Percentiles rank a stretch among this genome's conserved stretches.
phyloP scores from a whole-genome alignment of 2,329 filamentous ascomycete genomes.

The Colletotrichum higginsianum region DNA sequence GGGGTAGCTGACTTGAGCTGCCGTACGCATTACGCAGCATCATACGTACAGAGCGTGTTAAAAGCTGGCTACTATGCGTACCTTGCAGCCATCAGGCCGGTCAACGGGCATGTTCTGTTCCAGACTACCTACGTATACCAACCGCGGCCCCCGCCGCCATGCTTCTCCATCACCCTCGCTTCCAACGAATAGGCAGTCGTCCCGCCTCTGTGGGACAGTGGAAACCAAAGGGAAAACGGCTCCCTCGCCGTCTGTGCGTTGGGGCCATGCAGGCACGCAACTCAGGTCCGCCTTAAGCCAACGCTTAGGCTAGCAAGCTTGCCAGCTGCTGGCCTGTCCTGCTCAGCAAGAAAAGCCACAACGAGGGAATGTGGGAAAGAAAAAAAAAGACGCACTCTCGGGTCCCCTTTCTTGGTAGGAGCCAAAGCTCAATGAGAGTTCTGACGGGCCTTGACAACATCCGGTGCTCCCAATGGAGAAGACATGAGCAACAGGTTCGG shows the following conservation, averaged over 20 bases:
- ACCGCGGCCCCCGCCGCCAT: conserved; percentile 18
- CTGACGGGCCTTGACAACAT: conserved; percentile 23
- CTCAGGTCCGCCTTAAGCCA: conserved; percentile 25
- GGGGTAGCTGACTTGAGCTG: not conserved
- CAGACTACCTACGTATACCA: conserved; percentile 13
- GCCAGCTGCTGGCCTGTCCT: not conserved
- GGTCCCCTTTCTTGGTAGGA: conserved; percentile 14
- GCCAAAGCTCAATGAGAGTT: conserved; percentile 19
- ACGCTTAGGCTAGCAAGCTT: conserved; percentile 11
- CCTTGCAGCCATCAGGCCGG: conserved; percentile 10
- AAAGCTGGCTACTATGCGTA: not conserved
- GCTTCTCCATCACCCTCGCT: conserved; percentile 9
- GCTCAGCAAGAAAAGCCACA: conserved; percentile 1
- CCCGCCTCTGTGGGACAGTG: conserved; percentile 40
- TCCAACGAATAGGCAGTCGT: conserved; percentile 39
- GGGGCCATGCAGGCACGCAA: conserved; percentile 40
- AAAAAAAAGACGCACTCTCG: conserved; percentile 30
- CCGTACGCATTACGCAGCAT: not conserved
- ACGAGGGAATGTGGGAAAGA: not conserved
- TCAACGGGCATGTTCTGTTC: conserved; percentile 6
- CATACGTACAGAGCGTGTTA: conserved; percentile 2
- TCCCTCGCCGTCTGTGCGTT: conserved; percentile 41
- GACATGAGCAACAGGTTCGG: conserved; percentile 24
- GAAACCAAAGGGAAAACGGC: conserved; percentile 32
- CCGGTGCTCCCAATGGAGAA: conserved; percentile 23